Evolutionary conservation across 2,329 filamentous ascomycete genomes (phyloP).

Genomic region (Aspergillus ustus): DNA sequence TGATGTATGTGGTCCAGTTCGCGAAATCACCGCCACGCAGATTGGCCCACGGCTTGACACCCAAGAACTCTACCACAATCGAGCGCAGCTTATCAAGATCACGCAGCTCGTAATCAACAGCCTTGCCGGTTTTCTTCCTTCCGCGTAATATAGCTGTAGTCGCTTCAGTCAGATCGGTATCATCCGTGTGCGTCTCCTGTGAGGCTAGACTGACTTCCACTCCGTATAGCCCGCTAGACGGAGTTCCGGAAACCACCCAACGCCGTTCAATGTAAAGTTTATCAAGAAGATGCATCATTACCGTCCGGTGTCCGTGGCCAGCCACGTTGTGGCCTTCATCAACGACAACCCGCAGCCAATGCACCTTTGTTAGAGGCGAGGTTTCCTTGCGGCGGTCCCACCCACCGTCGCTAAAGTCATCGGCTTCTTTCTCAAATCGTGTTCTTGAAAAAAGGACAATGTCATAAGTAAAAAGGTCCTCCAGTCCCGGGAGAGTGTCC

Average conservation of each 20-base stretch:
- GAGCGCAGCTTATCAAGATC: slow-evolving; percentile 70
- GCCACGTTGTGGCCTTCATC: slow-evolving; percentile 91
- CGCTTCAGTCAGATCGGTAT: slow-evolving; percentile 40
- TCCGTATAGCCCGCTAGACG: slow-evolving; percentile 80
- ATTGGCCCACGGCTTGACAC: slow-evolving; percentile 79
- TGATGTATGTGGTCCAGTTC: slow-evolving; percentile 76
- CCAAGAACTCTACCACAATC: slow-evolving; percentile 72
- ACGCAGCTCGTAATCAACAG: slow-evolving; percentile 59
- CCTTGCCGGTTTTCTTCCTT: slow-evolving; percentile 45
- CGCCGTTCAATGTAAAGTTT: slow-evolving; percentile 67
- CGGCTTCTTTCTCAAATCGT: slow-evolving; percentile 72
- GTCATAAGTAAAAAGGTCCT: slow-evolving; percentile 69
- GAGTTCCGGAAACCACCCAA: slow-evolving; percentile 92
- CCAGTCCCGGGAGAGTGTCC: slow-evolving; percentile 60
- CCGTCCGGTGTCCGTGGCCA: slow-evolving; percentile 64
- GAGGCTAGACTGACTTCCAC: slow-evolving; percentile 64
- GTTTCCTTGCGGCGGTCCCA: slow-evolving; percentile 49
- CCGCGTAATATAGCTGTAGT: slow-evolving; percentile 37
- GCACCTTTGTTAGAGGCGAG: slow-evolving; percentile 70
- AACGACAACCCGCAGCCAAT: slow-evolving; percentile 87
- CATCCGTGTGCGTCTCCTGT: slow-evolving; percentile 41
- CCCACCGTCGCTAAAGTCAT: slow-evolving; percentile 53
- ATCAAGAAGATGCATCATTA: slow-evolving; percentile 59
- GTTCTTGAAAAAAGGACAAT: slow-evolving; percentile 76
- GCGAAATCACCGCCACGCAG: slow-evolving; percentile 60